These are phyloP conservation scores for Taxawa tesnikishii DNA, from an alignment of 2,329 filamentous ascomycete species.

Conservation along the genomic window DNA sequence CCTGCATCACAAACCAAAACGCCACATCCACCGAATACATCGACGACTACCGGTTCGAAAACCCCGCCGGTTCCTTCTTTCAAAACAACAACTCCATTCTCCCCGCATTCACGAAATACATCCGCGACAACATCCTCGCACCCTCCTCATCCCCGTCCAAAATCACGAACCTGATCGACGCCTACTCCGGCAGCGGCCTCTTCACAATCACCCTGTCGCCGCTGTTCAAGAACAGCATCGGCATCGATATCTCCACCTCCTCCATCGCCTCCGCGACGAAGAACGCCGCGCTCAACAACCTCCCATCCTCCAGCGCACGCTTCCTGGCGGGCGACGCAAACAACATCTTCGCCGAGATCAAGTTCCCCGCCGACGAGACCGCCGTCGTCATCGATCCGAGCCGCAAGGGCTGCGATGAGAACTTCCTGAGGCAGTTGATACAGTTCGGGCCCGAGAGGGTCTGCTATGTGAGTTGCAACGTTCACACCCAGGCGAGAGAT, in stretches of 20 bases:
- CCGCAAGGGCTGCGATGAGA: slow-evolving; percentile 81
- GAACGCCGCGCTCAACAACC: slow-evolving; percentile 68
- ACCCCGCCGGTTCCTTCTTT: slow-evolving; percentile 91
- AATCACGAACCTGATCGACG: slow-evolving; percentile 86
- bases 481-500: slow-evolving; percentile 92
- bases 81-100: slow-evolving; percentile 99
- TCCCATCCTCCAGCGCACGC: slow-evolving; percentile 54
- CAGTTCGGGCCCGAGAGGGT: slow-evolving; percentile 65
- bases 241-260: slow-evolving; percentile 75
- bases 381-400: slow-evolving; percentile 96
- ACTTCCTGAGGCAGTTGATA: slow-evolving; percentile 72
- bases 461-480: slow-evolving; percentile 94
- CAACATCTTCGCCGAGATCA: slow-evolving; percentile 54
- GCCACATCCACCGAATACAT: slow-evolving; percentile 79
- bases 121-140: slow-evolving; percentile 65
- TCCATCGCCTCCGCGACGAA: slow-evolving; percentile 67
- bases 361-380: slow-evolving; percentile 66
- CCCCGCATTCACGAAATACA: slow-evolving; percentile 71
- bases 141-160: slow-evolving; percentile 19
- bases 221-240: slow-evolving; percentile 66
- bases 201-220: slow-evolving; percentile 90
- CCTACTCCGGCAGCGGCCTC: slow-evolving; percentile 92
- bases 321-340: slow-evolving; percentile 87
- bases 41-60: slow-evolving; percentile 72
- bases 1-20: slow-evolving; percentile 78